These are phyloP conservation scores for Tulasnella sp. DNA, from an alignment of 768 basidiomycete genomes.

Conservation along the genomic window DNA sequence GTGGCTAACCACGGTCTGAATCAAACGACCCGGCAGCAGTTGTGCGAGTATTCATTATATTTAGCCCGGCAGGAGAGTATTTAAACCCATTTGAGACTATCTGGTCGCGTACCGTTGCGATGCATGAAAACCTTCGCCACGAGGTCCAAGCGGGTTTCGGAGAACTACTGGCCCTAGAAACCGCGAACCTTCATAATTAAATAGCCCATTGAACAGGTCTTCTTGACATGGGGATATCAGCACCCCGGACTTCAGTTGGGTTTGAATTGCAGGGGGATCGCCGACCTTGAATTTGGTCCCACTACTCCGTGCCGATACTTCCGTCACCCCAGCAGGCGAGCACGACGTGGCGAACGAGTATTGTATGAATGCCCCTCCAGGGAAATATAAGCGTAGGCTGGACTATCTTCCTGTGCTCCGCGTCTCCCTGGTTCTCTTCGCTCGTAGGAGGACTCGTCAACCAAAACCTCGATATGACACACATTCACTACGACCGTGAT, in stretches of 20 bases:
- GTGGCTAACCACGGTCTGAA: not conserved
- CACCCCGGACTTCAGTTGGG: not conserved
- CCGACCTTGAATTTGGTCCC: not conserved
- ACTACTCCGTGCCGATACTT: not conserved
- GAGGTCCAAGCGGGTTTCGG: not conserved
- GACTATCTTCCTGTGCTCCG: not conserved
- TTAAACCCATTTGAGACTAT: not conserved
- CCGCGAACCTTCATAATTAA: not conserved
- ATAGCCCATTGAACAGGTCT: not conserved
- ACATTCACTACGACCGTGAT: not conserved
- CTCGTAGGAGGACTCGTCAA: not conserved
- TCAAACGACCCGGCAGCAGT: not conserved
- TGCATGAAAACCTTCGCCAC: not conserved
- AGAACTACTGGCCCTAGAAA: not conserved
- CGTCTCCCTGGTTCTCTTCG: not conserved
- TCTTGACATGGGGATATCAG: not conserved
- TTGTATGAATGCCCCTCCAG: not conserved
- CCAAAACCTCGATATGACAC: not conserved
- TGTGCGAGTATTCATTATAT: not conserved
- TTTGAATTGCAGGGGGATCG: not conserved
- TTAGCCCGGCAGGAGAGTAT: not conserved
- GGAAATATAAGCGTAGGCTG: not conserved
- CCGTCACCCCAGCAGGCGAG: not conserved
- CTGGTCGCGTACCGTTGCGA: too few species aligned
- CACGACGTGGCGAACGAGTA: not conserved